Conservation (phyloP, 176 grass and related monocot species). For the Phragmites australis region DNA sequence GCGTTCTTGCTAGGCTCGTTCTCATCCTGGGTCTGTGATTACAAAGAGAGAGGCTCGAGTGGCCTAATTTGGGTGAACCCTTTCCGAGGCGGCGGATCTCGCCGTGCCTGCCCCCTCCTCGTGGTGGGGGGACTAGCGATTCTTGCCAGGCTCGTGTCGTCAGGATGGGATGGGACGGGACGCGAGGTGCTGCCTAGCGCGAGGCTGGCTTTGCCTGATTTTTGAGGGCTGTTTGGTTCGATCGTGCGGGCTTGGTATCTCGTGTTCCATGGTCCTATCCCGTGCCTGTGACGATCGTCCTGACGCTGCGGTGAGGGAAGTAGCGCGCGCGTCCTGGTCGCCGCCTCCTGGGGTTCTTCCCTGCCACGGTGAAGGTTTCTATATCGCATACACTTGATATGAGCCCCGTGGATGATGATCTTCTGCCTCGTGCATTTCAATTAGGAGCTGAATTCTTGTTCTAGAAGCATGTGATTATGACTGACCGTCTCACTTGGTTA, state of each 20-base stretch:
- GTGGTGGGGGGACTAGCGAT: background rate
- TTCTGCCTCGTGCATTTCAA: background rate
- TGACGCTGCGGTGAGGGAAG: background rate
- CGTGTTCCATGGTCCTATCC: background rate
- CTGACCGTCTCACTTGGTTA: background rate
- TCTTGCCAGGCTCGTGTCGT: background rate
- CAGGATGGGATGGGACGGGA: background rate
- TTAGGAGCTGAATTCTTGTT: background rate
- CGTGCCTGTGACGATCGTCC: background rate
- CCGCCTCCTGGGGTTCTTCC: background rate
- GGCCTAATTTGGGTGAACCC: constrained; percentile 12
- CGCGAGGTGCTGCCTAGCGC: constrained; percentile 36
- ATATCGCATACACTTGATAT: constrained; percentile 55
- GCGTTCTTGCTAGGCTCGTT: background rate
- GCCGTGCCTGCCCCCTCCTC: background rate
- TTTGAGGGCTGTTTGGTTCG: background rate
- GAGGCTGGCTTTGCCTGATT: background rate
- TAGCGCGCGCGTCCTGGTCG: background rate
- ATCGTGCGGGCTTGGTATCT: constrained; percentile 38
- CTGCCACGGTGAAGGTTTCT: constrained; percentile 50
- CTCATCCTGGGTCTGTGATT: constrained; percentile 42
- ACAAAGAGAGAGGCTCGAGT: constrained; percentile 57
- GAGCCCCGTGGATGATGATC: constrained; percentile 17
- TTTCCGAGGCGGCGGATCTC: constrained; percentile 16
- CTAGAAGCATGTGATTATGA: background rate